Percentiles rank a stretch among this genome's conserved stretches.
phyloP scores from a whole-genome alignment of 371 early-diverging fungal species.

The Rhizoclosmatium hyalinum region DNA sequence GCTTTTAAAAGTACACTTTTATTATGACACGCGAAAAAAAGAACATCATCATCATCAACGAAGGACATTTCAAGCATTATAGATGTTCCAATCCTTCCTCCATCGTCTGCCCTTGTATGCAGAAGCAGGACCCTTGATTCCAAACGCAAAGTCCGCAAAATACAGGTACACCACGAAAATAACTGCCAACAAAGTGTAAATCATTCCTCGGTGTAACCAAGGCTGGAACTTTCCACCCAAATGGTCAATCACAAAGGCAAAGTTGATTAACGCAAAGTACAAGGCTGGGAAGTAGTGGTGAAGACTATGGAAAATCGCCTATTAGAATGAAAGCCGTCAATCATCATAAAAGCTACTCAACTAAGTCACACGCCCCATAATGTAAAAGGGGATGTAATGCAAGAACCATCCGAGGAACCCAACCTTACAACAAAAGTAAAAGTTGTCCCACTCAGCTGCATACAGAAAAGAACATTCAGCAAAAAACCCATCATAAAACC shows the following conservation, averaged over 20 bases:
- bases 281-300: slow-evolving; percentile 99
- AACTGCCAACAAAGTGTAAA: slow-evolving; percentile 50
- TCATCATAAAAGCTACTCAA: slow-evolving; percentile 31
- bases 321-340: not conserved
- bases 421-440: slow-evolving; percentile 73
- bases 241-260: slow-evolving; percentile 78
- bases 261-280: slow-evolving; percentile 89
- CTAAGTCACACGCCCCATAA: slow-evolving; percentile 98
- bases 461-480: slow-evolving; percentile 2
- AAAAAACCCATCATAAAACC: slow-evolving; percentile 3
- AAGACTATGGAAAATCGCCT: slow-evolving; percentile 51
- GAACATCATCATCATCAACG: not conserved
- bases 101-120: slow-evolving; percentile 62
- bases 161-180: slow-evolving; percentile 67
- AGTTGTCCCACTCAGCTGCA: slow-evolving; percentile 76
- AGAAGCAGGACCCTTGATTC: slow-evolving; percentile 78
- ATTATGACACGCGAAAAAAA: no score
- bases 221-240: slow-evolving; percentile 46
- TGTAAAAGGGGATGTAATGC: slow-evolving; percentile 97
- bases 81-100: slow-evolving; percentile 68
- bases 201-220: slow-evolving; percentile 39
- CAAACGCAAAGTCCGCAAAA: slow-evolving; percentile 87
- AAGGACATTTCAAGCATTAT: slow-evolving; percentile 25
- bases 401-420: slow-evolving; percentile 89
- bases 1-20: not conserved